Conservation (phyloP, 2,329 filamentous ascomycete species). For the Elsinoe fawcettii region DNA sequence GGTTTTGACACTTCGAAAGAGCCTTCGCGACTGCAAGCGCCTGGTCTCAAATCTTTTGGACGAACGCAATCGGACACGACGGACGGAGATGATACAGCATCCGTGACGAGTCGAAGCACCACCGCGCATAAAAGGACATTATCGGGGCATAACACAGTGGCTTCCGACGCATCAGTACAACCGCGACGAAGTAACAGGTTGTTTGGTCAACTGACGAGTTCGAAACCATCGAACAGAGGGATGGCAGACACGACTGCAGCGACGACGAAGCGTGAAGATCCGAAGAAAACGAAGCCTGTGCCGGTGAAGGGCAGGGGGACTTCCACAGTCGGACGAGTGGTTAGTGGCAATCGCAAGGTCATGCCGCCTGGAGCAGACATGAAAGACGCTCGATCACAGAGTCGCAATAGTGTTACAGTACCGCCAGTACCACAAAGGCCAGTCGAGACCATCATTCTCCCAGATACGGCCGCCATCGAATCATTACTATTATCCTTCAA, state of each 20-base stretch:
- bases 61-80: slow-evolving; percentile 35
- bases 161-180: slow-evolving; percentile 33
- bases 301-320: slow-evolving; percentile 59
- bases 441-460: slow-evolving; percentile 14
- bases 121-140: slow-evolving; percentile 73
- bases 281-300: slow-evolving; percentile 77
- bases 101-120: slow-evolving; percentile 18
- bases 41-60: slow-evolving; percentile 30
- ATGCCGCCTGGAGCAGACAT: slow-evolving; percentile 48
- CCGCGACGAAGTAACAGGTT: slow-evolving; percentile 40
- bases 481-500: slow-evolving; percentile 73
- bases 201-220: slow-evolving; percentile 54
- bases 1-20: slow-evolving; percentile 26
- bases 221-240: slow-evolving; percentile 48
- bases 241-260: slow-evolving; percentile 8
- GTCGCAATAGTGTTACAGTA: slow-evolving; percentile 44
- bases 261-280: slow-evolving; percentile 39
- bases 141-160: slow-evolving; percentile 63
- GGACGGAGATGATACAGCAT: slow-evolving; percentile 27
- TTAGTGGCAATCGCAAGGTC: slow-evolving; percentile 78
- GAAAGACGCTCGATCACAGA: slow-evolving; percentile 55
- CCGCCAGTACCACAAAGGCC: slow-evolving; percentile 25
- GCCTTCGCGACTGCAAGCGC: slow-evolving; percentile 32
- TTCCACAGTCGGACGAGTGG: slow-evolving; percentile 72
- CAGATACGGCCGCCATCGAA: slow-evolving; percentile 62